These are phyloP conservation scores for Salicornia ramosissima DNA, from an alignment of 148 eudicot species.

Conservation along the genomic window DNA sequence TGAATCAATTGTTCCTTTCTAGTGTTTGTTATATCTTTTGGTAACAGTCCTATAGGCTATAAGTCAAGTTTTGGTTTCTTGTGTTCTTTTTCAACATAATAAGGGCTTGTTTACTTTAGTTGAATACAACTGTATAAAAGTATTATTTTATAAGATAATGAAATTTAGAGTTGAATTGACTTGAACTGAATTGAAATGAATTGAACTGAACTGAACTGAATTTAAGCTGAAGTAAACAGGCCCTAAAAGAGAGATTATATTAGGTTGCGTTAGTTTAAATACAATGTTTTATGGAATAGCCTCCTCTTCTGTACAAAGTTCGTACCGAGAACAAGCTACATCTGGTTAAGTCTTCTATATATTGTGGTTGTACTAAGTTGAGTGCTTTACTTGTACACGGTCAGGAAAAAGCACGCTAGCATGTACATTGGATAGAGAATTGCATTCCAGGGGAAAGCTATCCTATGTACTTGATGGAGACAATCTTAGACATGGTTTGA, in stretches of 20 bases:
- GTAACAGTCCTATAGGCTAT: background rate
- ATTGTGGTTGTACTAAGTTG: slow-evolving; percentile 1
- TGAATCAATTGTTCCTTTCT: background rate
- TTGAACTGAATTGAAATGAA: too few relatives aligned
- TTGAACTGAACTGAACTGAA: too few relatives aligned
- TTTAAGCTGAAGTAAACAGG: too few relatives aligned
- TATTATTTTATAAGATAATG: too few relatives aligned
- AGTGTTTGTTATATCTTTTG: background rate
- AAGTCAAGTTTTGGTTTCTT: too few relatives aligned
- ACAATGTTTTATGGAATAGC: too few relatives aligned
- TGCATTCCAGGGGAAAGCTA: slow-evolving; percentile 78
- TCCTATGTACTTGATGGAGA: slow-evolving; percentile 92
- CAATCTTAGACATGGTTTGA: slow-evolving; percentile 86
- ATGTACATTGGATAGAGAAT: slow-evolving; percentile 62
- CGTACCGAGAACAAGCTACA: background rate
- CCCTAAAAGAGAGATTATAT: too few relatives aligned
- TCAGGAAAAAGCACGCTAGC: slow-evolving; percentile 96
- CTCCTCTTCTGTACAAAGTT: background rate
- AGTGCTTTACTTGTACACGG: background rate
- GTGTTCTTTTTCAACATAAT: too few relatives aligned
- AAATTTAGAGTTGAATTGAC: too few relatives aligned
- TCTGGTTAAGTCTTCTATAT: background rate
- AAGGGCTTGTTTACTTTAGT: too few relatives aligned
- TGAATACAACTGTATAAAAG: too few relatives aligned
- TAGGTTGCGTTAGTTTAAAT: too few relatives aligned